Evolutionary conservation across 1,284 basidiomycete species (phyloP).

Genomic region (Phellinidium pouzarii): DNA sequence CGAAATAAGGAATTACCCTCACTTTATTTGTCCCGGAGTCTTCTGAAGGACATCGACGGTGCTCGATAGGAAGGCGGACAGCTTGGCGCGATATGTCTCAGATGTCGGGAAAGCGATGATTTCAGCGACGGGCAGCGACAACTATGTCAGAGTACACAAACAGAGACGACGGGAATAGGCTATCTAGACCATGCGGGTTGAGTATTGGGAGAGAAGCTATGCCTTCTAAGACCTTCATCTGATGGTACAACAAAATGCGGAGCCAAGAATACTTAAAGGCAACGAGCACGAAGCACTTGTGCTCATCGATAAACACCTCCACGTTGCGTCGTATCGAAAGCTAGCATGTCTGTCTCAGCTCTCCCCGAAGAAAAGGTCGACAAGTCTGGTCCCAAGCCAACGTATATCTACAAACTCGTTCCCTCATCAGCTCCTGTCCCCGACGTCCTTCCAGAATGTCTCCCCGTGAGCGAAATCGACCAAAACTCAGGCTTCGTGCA

Average conservation of each 20-base stretch:
- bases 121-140: neutral
- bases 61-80: neutral
- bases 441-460: slow-evolving; percentile 13
- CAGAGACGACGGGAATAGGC: too few species aligned
- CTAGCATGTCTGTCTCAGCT: too few species aligned
- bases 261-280: slow-evolving; percentile 21
- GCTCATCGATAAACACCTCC: neutral
- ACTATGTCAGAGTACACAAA: neutral
- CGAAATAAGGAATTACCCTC: neutral
- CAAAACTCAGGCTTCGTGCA: slow-evolving; percentile 48
- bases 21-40: neutral
- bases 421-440: slow-evolving; percentile 19
- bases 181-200: neutral
- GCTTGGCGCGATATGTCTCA: neutral
- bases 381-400: slow-evolving; percentile 25
- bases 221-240: slow-evolving; percentile 20
- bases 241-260: slow-evolving; percentile 2
- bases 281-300: neutral
- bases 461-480: slow-evolving; percentile 6
- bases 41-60: neutral
- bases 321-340: too few species aligned
- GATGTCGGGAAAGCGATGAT: neutral
- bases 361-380: too few species aligned
- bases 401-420: slow-evolving; percentile 48
- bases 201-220: neutral